A percentile compares a stretch with the other conserved stretches of the same genome.
Evolutionary conservation across 73 alveolate genomes (phyloP).

Genomic region (Symbiodinium pilosum): DNA sequence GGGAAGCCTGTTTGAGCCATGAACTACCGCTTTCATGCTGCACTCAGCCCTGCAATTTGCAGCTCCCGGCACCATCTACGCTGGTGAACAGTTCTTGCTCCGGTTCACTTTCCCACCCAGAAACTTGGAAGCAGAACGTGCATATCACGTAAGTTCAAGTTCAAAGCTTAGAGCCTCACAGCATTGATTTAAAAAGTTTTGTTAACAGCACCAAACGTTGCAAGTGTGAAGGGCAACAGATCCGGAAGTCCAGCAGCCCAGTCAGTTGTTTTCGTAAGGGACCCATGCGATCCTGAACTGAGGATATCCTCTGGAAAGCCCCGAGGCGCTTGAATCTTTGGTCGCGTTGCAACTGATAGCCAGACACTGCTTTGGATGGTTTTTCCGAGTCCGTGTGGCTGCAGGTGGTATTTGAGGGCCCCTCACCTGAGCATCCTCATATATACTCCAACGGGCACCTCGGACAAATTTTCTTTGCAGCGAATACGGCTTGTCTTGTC

Average conservation of each 20-base stretch:
- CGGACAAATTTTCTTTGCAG: too few relatives aligned
- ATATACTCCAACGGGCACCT: constrained; percentile 73
- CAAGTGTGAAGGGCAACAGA: too few relatives aligned
- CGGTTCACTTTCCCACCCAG: constrained; percentile 49
- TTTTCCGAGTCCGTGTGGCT: background rate
- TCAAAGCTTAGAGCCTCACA: too few relatives aligned
- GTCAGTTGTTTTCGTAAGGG: too few relatives aligned
- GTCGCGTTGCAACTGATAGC: background rate
- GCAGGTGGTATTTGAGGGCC: constrained; percentile 84
- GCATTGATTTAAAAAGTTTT: too few relatives aligned
- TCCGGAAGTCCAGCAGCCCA: too few relatives aligned
- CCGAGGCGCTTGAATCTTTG: constrained; percentile 18
- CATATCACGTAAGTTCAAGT: too few relatives aligned
- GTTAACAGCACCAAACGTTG: too few relatives aligned
- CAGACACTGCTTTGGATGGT: background rate
- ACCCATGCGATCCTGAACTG: background rate
- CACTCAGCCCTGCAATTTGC: too few relatives aligned
- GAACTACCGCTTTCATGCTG: too few relatives aligned
- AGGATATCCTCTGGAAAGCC: constrained; percentile 86
- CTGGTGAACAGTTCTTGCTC: constrained; percentile 55
- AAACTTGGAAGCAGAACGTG: background rate
- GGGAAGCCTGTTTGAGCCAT: too few relatives aligned
- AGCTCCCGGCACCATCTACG: constrained; percentile 84
- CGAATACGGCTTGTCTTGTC: too few relatives aligned
- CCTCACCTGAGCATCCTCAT: constrained; percentile 65